These are phyloP conservation scores for Scenedesmus sp. DNA, from an alignment of 163 green algal species.

Conservation along the genomic window DNA sequence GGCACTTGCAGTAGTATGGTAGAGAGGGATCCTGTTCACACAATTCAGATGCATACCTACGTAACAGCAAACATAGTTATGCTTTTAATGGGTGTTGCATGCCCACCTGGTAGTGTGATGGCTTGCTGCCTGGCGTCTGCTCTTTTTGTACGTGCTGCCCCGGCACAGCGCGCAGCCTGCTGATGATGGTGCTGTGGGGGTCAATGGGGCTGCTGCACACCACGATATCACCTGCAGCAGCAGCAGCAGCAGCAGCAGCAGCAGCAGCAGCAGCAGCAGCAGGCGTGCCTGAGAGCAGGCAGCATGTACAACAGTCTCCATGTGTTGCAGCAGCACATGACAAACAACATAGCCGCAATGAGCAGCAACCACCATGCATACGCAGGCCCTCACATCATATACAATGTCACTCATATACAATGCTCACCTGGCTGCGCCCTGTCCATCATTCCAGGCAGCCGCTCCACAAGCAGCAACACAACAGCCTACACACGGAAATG, in stretches of 20 bases:
- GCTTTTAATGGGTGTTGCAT: too few relatives aligned
- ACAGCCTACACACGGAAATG: background rate
- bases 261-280: background rate
- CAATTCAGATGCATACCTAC: too few relatives aligned
- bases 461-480: background rate
- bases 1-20: too few relatives aligned
- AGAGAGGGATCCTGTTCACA: too few relatives aligned
- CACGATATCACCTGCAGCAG: background rate
- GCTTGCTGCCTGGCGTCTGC: background rate
- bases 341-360: too few relatives aligned
- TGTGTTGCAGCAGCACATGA: too few relatives aligned
- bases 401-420: too few relatives aligned
- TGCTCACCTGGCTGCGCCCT: background rate
- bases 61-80: too few relatives aligned
- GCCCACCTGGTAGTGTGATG: background rate
- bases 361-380: too few relatives aligned
- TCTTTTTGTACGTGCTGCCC: background rate
- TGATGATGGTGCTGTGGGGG: background rate
- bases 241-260: background rate
- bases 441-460: background rate
- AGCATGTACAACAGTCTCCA: too few relatives aligned
- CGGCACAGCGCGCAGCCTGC: background rate
- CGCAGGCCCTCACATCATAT: too few relatives aligned
- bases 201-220: background rate
- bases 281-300: too few relatives aligned